Percentiles rank a stretch among this genome's conserved stretches.
These are phyloP conservation scores for Polyporus arcularius DNA, from an alignment of 768 basidiomycete genomes.

Conservation along the genomic window DNA sequence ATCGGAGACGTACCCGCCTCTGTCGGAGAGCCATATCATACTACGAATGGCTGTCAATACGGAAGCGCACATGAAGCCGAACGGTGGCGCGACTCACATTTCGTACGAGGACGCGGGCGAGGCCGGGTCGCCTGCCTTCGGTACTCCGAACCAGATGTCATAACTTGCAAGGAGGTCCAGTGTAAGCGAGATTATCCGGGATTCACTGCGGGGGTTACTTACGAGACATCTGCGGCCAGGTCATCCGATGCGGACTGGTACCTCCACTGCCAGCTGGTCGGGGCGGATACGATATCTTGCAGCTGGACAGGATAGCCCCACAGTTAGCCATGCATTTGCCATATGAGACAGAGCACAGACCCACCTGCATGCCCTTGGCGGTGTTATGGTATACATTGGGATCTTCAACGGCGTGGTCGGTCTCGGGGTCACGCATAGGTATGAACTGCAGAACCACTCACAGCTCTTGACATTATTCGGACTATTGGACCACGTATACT, in stretches of 20 bases:
- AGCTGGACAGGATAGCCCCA: constrained; percentile 32
- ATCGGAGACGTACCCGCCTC: constrained; percentile 44
- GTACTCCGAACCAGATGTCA: constrained; percentile 55
- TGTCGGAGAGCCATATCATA: constrained; percentile 63
- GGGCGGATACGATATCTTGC: constrained; percentile 43
- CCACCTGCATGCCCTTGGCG: constrained; percentile 49
- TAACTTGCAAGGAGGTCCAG: constrained; percentile 34
- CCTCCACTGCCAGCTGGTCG: constrained; percentile 53
- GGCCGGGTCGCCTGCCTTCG: constrained; percentile 45
- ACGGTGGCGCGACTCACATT: constrained; percentile 28
- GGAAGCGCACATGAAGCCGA: not conserved
- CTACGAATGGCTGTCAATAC: not conserved
- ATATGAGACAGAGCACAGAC: not conserved
- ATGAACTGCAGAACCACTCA: not conserved
- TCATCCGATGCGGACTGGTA: constrained; percentile 46
- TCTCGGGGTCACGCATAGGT: not conserved
- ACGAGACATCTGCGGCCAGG: constrained; percentile 58
- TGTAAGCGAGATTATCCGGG: too few species aligned
- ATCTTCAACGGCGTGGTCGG: constrained; percentile 19
- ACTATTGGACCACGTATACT: constrained; percentile 52
- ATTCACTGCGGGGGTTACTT: constrained; percentile 7
- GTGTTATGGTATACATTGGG: constrained; percentile 49
- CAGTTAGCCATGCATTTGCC: not conserved
- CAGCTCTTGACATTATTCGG: constrained; percentile 56
- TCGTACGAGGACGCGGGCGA: constrained; percentile 50